Base-by-base conservation (phyloP, 1,284 basidiomycete genomes). In the Naganishia liquefaciens region DNA sequence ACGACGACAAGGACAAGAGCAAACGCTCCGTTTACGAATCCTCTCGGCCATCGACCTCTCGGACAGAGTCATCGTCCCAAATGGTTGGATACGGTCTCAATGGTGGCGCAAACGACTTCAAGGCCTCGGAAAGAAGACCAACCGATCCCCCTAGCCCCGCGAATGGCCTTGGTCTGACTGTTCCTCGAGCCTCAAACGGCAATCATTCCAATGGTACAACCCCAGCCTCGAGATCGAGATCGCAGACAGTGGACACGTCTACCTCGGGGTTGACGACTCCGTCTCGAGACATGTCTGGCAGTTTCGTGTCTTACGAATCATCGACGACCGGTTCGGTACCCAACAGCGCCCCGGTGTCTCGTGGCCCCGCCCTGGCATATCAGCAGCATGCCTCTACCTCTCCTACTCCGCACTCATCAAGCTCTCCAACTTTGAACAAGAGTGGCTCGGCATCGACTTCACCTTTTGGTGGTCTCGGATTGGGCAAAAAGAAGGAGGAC, bases 401-500 rank as follows among this genome's bases (percentile, higher is more conserved):
- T 17, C 19, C 51, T 10, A 39, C n/a, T 33, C 17, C 33, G 28
- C 51, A 37, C 19, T 19, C 51, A 3, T 21, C 30, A 67, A 17
- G 43, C 64, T 46, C 70, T 9, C 52, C 46, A 15, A 9, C 21
- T 11, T 11, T 37, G 13, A 37, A 25, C 51, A 54, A 42, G 23
- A 39, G 27, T n/a, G 43, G 30, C 47, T 65, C 68, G 3, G 66
- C 67, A n/a, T 60, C 39, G n/a, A 28, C 25, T 15, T 23, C 54
- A 27, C 37, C 50, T 42, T 23, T 63, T 57, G 44, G 61, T 42
- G 10, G 51, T 43, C 21, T 64, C 60, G 33, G 54, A 17, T 19
- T 66, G 21, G 44, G 62, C 5, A 54, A 54, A 44, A 63, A 63
- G 49, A 58, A 57, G 42, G 54, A 64, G 47, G 55, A 46, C 43